Base-by-base conservation (phyloP, 2,329 filamentous ascomycete species). In the Gnomoniopsis smithogilvyi region DNA sequence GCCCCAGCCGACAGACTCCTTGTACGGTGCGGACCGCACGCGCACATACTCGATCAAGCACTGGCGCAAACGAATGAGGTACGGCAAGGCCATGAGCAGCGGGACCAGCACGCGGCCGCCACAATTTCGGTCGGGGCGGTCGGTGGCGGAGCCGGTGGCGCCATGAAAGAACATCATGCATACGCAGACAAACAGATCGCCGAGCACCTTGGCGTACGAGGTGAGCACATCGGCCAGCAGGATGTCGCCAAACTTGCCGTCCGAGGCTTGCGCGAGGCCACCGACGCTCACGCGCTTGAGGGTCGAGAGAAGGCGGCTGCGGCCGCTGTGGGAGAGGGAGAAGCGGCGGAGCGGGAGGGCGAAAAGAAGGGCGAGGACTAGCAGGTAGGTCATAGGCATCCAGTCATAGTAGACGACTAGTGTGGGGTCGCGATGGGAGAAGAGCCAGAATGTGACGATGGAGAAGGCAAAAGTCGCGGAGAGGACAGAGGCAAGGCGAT, bases 201-300 rank as follows among this genome's bases (percentile, higher is more conserved):
- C 94, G 30, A 96, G 80, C 33, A 97, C 90, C 73, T 96, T 96
- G 62, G 94, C 89, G 72, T 98, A 99, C 68, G 91, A 96, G 46
- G 95, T 99, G 66, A 98, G 76, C 57, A 92, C 94, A 81, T 99
- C 95, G 36, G 95, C 93, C 19, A 99, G 84, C 60, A 99, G 77
- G 54, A 98, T 89, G 70, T 99, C 95, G 58, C 92, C 94, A 68
- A 98, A 98, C 70, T 96, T 96, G 56, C 94, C 92, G 73, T 97
- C 90, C 66, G 90, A 85, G 1, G 90, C 80, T 73, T 94, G 88
- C 15, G 95, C 94, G 24, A 99, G 81, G 0, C 94, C 93, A 24
- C 95, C 95, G 47, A 97, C 77, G 66, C 85, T 85, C 62, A 98
- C 86, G 58, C 95, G 88, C 62, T 86, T 86, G 48, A 98, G 77